Base-by-base conservation (phyloP, 176 grass and related monocot species). In the Luzula sylvatica region DNA sequence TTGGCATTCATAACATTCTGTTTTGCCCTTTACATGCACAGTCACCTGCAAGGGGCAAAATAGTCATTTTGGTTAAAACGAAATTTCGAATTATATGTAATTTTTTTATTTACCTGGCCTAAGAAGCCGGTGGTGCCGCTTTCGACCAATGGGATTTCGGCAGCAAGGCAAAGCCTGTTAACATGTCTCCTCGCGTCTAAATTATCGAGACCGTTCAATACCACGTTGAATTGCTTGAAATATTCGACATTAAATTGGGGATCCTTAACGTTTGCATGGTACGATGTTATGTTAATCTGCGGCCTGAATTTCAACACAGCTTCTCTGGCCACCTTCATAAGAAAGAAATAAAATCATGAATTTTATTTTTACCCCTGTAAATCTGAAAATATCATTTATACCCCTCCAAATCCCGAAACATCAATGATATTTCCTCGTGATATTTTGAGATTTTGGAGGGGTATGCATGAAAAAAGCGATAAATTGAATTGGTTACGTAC, bases 41-140 rank as follows among this genome's bases (percentile, higher is more conserved):
- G 93, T 92, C 52, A 98, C 93, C 93, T 98, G 72, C 12, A 72
- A 29, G 69, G 44, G 43, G 70, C 14, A 23, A 35, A 35, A 35
- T 35, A 4, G 1, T 35, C 30, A 35, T 35, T 35, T 35, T 9
- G 9, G 30, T 35, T 35, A 35, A 35, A 44, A 42, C n/a, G 20
- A 42, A 19, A 38, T 19, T 23, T 29, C 11, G 23, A 26, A 41
- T 39, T 25, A n/a, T n/a, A n/a, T n/a, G n/a, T n/a, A 38, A 22
- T 27, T 44, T 25, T 42, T 16, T 32, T 16, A 18, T n/a, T 73
- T 52, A 98, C 93, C 93, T 98, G 93, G 61, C 93, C 93, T 48
- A 98, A 67, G 72, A 98, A 98, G 9, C 93, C 93, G 44, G 93
- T 98, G 3, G 93, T 92, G 18, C 93, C 93, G 80, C 93, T 98